Evolutionary conservation across 2,329 filamentous ascomycete genomes (phyloP), one percentile per base, ranked within the genome.

Genomic region (Cytospora piceae): DNA sequence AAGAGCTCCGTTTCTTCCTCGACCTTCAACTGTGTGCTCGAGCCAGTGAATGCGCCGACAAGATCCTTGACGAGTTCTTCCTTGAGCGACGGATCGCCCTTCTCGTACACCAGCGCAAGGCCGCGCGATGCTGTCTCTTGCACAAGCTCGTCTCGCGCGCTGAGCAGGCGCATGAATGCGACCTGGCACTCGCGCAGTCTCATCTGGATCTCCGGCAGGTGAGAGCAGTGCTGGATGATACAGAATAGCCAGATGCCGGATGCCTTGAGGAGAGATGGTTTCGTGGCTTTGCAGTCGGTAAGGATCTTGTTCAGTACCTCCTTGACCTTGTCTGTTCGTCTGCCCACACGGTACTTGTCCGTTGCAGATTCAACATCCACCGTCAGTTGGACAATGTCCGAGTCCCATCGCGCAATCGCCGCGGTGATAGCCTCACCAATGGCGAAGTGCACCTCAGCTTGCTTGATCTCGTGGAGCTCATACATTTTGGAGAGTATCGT

Each of bases 191-290:
- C 87, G 58, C 92, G 85, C 49, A 99, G 81, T 15, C 88, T 86
- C 5, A 82, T 80, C 73, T 96, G 92, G 6, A 98, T 85, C 69
- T 92, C 86, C 4, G 81, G 74, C n/a, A 93, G 80, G 69, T 94
- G 89, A 0, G 93, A 93, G 74, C 93, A 96, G 76, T 95, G 93
- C 73, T 97, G 93, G 11, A 98, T 89, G 3, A 98, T 79, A 73
- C 91, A 96, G 66, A 98, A 89, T 0, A 98, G 84, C 95, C 95
- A 98, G 71, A 99, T 96, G 0, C 93, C 93, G 0, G 94, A 94
- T 3, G 94, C 93, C 74, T 97, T 97, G 71, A 93, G 89, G 5
- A 97, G 81, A 0, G 93, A 91, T 0, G 95, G 95, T 73, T 97
- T 97, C 0, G 92, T 93, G 11, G 90, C 87, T 72, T 90, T 90